phyloP scores from a whole-genome alignment of 192 early-diverging fungal genomes.

The Mortierella hygrophila region DNA sequence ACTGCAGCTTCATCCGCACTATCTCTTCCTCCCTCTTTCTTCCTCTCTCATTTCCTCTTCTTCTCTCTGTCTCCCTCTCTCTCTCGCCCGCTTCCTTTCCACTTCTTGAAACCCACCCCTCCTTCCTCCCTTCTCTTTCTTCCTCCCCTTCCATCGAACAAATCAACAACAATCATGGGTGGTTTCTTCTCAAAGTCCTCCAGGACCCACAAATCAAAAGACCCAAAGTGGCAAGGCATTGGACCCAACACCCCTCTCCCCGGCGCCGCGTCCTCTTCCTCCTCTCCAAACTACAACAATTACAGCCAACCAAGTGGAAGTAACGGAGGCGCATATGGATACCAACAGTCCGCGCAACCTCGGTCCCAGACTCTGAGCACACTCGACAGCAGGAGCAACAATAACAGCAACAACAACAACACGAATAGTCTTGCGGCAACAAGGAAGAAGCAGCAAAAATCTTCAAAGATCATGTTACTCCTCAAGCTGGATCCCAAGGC shows the following conservation, averaged over 20 bases:
- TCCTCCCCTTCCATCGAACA: not conserved
- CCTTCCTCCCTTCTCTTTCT: not conserved
- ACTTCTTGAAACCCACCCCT: not conserved
- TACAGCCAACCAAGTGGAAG: not conserved
- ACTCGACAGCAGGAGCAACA: slow-evolving; percentile 7
- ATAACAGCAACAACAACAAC: not conserved
- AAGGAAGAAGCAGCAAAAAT: slow-evolving; percentile 8
- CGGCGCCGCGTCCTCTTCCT: not conserved
- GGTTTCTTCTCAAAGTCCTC: slow-evolving; percentile 40
- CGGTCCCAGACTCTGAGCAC: slow-evolving; percentile 23
- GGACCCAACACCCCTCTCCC: slow-evolving; percentile 52
- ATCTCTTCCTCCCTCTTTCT: not conserved
- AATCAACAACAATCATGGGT: slow-evolving; percentile 30
- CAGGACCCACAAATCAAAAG: slow-evolving; percentile 39
- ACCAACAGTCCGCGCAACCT: not conserved
- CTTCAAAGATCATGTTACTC: slow-evolving; percentile 42
- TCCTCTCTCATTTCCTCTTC: not conserved
- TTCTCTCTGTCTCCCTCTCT: not conserved
- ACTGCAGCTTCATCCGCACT: not conserved
- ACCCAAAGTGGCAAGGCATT: slow-evolving; percentile 52
- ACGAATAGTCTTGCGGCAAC: not conserved
- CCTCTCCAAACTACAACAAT: slow-evolving; percentile 8
- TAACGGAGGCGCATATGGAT: slow-evolving; percentile 1
- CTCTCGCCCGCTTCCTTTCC: not conserved
- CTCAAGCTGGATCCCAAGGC: slow-evolving; percentile 50